Evolutionary conservation across 176 grass and related monocot genomes (phyloP).

Genomic region (Lolium perenne): DNA sequence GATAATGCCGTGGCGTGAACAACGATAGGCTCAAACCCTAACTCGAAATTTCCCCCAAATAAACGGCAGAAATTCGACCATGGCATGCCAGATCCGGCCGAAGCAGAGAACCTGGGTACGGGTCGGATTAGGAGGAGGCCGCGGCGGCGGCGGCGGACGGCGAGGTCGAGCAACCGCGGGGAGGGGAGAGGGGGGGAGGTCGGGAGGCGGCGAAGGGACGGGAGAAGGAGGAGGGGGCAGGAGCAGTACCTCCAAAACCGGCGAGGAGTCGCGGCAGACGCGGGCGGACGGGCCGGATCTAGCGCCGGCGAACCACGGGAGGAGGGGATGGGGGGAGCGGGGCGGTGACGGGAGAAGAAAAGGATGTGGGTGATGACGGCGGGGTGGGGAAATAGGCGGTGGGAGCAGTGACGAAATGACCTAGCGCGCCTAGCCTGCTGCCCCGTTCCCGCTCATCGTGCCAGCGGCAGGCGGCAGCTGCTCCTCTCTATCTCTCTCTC

Average conservation of each 20-base stretch:
- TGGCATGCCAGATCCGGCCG: neutral
- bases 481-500: neutral
- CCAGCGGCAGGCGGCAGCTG: no score
- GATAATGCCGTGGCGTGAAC: neutral
- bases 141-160: neutral
- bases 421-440: slow-evolving; percentile 7
- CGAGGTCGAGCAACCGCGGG: neutral
- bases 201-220: neutral
- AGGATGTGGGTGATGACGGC: neutral
- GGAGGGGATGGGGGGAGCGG: neutral
- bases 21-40: neutral
- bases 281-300: neutral
- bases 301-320: neutral
- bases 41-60: slow-evolving; percentile 17
- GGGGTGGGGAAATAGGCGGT: slow-evolving; percentile 11
- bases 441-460: neutral
- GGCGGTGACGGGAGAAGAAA: neutral
- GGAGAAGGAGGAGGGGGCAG: neutral
- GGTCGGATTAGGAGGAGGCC: neutral
- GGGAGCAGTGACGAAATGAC: neutral
- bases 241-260: neutral
- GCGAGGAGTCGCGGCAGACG: neutral
- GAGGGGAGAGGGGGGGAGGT: neutral
- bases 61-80: neutral
- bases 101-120: neutral